phyloP scores from a whole-genome alignment of 129 eudicot genomes.

The Pulicaria dysenterica region DNA sequence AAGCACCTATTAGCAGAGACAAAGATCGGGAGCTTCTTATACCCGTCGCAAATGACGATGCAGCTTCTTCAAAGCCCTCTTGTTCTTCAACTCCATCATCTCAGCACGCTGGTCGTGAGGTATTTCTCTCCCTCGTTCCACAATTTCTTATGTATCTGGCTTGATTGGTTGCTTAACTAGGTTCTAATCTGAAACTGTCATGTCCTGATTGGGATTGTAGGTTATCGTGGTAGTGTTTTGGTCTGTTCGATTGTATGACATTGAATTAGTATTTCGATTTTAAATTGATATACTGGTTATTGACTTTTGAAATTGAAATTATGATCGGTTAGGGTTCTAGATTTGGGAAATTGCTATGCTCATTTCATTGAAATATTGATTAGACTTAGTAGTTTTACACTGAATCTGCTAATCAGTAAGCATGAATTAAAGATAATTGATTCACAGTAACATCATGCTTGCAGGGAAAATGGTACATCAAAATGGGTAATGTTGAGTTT shows the following conservation, averaged over 20 bases:
- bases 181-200: neutral
- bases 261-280: constrained; percentile 10
- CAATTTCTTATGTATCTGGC: neutral
- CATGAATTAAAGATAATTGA: constrained; percentile 4
- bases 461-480: no score
- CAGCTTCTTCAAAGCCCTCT: constrained; percentile 56
- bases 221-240: constrained; percentile 5
- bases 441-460: neutral
- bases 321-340: constrained; percentile 14
- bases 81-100: constrained; percentile 52
- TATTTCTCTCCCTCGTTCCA: neutral
- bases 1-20: constrained; percentile 48
- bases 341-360: constrained; percentile 8
- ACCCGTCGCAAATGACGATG: constrained; percentile 63
- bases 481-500: no score
- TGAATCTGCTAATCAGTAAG: neutral
- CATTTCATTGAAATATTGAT: neutral
- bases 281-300: neutral
- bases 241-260: neutral
- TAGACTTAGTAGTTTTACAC: neutral
- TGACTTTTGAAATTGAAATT: neutral
- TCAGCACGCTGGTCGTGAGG: constrained; percentile 82
- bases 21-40: constrained; percentile 92
- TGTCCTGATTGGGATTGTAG: neutral
- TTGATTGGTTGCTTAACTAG: constrained; percentile 4